Base-by-base conservation (phyloP, 1,284 basidiomycete genomes). In the Microbotryomycetes sp. region DNA sequence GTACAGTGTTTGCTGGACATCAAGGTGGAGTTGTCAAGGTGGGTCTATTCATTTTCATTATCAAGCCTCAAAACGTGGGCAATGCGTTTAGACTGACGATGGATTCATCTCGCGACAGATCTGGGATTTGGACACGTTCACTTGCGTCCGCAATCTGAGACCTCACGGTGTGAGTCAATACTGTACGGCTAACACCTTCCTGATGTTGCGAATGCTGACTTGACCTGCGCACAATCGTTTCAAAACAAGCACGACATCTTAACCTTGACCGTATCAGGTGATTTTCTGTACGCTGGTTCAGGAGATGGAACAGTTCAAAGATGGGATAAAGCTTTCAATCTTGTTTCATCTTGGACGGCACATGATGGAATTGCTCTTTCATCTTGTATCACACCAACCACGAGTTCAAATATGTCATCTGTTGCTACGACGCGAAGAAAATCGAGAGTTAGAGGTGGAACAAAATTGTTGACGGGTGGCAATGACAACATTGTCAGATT, bases 71-170 rank as follows among this genome's bases (percentile, higher is more conserved):
- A 2, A 12, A 4, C 6, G 15, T 14, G n/a, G 15, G 16, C 2
- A 12, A 3, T 15, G 31, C 6, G 19, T 42, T 45, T 23, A 9
- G 7, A 12, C 50, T 66, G 55, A 56, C 31, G n/a, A 12, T 48
- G n/a, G n/a, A n/a, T 15, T 14, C n/a, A 31, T n/a, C 22, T 6
- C 26, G 16, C 3, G 2, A 19, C 56, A 88, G 67, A 86, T 97
- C 6, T 86, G 90, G 79, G 93, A 97, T 74, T 78, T 96, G 12
- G 92, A 93, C 73, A 94, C 91, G 0, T 85, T 84, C 63, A 88
- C 89, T 0, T 78, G 89, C 42, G 85, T 97, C 15, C 81, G 94
- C 48, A 89, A 85, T 0, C 86, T 97, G 57, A 85, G 91, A 22
- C 87, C 89, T 0, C 86, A 92, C 71, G 86, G 88, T 76, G 88